Percentiles rank a stretch among this genome's conserved stretches.
These are phyloP conservation scores for Chenopodium berlandieri DNA, from an alignment of 148 eudicot species.

Conservation along the genomic window DNA sequence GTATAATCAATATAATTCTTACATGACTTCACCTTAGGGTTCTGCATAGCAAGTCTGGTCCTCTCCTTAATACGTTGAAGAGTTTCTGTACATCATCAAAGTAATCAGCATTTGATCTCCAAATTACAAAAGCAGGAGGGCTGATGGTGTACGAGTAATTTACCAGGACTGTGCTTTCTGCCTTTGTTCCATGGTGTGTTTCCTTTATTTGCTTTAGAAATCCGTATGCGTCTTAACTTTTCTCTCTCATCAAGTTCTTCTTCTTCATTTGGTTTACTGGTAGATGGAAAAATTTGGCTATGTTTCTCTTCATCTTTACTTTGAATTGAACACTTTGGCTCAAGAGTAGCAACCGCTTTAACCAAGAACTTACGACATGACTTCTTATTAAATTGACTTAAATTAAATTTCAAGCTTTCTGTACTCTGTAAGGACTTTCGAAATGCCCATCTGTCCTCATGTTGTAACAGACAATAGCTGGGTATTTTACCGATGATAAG, in stretches of 20 bases:
- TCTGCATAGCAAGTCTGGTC: conserved; percentile 91
- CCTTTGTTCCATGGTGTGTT: conserved; percentile 94
- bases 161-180: conserved; percentile 90
- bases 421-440: conserved; percentile 40
- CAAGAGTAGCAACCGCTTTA: conserved; percentile 72
- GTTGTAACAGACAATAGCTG: conserved; percentile 24
- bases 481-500: conserved; percentile 30
- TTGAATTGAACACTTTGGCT: conserved; percentile 36
- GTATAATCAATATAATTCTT: conserved; percentile 38
- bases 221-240: conserved; percentile 73
- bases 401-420: conserved; percentile 25
- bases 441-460: conserved; percentile 46
- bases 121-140: not conserved
- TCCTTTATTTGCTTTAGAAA: conserved; percentile 96
- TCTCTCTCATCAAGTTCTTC: conserved; percentile 64
- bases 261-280: conserved; percentile 25
- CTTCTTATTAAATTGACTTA: conserved; percentile 25
- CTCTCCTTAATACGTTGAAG: conserved; percentile 66
- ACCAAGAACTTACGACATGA: conserved; percentile 37
- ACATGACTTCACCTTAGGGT: conserved; percentile 98
- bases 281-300: conserved; percentile 22
- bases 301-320: conserved; percentile 27
- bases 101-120: not conserved
- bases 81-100: conserved; percentile 63
- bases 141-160: not conserved